Evolutionary conservation across 306 rosid species (phyloP).

Genomic region (Quercus gilva): DNA sequence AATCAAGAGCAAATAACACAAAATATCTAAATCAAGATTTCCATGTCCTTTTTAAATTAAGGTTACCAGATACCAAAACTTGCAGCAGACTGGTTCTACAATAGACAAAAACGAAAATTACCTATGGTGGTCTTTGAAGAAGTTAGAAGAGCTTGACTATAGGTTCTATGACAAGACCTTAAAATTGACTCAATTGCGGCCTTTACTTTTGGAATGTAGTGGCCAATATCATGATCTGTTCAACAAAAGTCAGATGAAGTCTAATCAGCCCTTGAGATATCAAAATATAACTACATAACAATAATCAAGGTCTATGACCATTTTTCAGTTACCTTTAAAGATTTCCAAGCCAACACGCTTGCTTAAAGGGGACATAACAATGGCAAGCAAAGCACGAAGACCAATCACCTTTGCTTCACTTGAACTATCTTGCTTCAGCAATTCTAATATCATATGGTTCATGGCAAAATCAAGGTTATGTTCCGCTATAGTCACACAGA

Average conservation of each 20-base stretch:
- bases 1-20: slow-evolving; percentile 3
- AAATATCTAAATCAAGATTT: background rate
- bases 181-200: slow-evolving; percentile 90
- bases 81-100: slow-evolving; percentile 16
- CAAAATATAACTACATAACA: slow-evolving; percentile 1
- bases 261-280: slow-evolving; percentile 7
- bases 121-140: slow-evolving; percentile 93
- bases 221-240: slow-evolving; percentile 92
- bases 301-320: slow-evolving; percentile 13
- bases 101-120: slow-evolving; percentile 36
- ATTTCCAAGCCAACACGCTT: slow-evolving; percentile 80
- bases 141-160: slow-evolving; percentile 91
- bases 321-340: slow-evolving; percentile 62
- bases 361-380: slow-evolving; percentile 88
- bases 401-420: slow-evolving; percentile 99
- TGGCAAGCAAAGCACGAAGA: slow-evolving; percentile 95
- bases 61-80: slow-evolving; percentile 2
- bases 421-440: slow-evolving; percentile 88
- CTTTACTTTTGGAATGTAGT: slow-evolving; percentile 95
- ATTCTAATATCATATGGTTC: slow-evolving; percentile 97
- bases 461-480: slow-evolving; percentile 98
- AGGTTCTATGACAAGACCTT: slow-evolving; percentile 80
- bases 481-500: slow-evolving; percentile 96
- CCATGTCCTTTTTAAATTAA: slow-evolving; percentile 3
- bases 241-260: slow-evolving; percentile 29